Percentiles rank a stretch among this genome's conserved stretches.
Conservation (phyloP, 345 rosid species). For the Brassica cretica region DNA sequence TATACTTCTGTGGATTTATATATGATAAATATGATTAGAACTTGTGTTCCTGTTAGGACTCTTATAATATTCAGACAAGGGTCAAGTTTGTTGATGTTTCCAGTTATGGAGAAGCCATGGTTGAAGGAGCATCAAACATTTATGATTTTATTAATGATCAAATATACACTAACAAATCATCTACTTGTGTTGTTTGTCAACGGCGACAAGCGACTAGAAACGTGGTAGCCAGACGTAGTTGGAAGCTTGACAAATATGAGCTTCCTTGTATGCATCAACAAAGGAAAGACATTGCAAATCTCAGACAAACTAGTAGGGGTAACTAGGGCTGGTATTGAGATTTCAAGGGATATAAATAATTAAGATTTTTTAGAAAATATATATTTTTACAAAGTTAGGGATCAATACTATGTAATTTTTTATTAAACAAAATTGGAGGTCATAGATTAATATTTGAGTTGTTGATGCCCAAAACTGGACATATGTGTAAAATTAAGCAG, state of each 20-base stretch:
- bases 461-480: no score
- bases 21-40: background rate
- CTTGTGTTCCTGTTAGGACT: background rate
- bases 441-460: no score
- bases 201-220: background rate
- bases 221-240: conserved; percentile 5
- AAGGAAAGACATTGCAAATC: background rate
- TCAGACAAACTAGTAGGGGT: background rate
- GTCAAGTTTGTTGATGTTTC: conserved; percentile 26
- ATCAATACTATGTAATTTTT: no score
- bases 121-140: background rate
- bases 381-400: no score
- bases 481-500: no score
- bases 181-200: background rate
- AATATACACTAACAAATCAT: background rate
- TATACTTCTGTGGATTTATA: background rate
- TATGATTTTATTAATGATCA: conserved; percentile 5
- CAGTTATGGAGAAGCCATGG: conserved; percentile 20
- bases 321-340: background rate
- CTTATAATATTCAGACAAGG: background rate
- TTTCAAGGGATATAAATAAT: background rate
- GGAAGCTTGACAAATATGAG: background rate
- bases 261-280: background rate
- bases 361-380: no score
- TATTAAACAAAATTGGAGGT: no score